A percentile compares a stretch with the other conserved stretches of the same genome.
Conservation (phyloP, 2,329 filamentous ascomycete species). For the Fusarium sp. region DNA sequence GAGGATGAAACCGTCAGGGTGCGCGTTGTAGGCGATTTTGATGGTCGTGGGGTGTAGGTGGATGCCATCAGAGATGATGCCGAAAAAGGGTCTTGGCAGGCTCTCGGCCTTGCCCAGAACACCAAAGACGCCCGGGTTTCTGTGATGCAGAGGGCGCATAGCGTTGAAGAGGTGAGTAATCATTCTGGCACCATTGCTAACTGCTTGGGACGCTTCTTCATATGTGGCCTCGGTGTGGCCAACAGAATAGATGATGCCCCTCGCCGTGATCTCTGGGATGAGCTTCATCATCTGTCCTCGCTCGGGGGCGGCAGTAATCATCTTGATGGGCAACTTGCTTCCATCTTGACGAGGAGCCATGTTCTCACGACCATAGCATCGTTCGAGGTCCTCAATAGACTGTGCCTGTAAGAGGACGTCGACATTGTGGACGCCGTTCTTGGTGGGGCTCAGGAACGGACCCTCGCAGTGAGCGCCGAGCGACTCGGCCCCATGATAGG, state of each 20-base stretch:
- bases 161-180: constrained; percentile 96
- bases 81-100: constrained; percentile 78
- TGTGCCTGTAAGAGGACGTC: constrained; percentile 76
- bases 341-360: constrained; percentile 58
- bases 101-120: constrained; percentile 77
- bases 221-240: constrained; percentile 91
- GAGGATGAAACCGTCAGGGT: constrained; percentile 86
- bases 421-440: constrained; percentile 87
- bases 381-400: constrained; percentile 73
- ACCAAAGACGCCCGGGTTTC: constrained; percentile 91
- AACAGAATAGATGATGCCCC: constrained; percentile 81
- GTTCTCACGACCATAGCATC: constrained; percentile 80
- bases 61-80: constrained; percentile 90
- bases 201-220: constrained; percentile 79
- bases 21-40: constrained; percentile 88
- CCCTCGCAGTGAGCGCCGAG: constrained; percentile 93
- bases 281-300: constrained; percentile 75
- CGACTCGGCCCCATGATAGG: constrained; percentile 82
- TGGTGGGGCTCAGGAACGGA: constrained; percentile 84
- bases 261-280: constrained; percentile 74
- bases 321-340: constrained; percentile 68
- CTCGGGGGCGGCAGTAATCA: constrained; percentile 91
- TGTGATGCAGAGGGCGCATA: constrained; percentile 90
- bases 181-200: constrained; percentile 84
- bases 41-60: constrained; percentile 90